Percentiles rank a stretch among this genome's conserved stretches.
Conservation (phyloP, 768 basidiomycete species). For the Gymnopilus dilepis region DNA sequence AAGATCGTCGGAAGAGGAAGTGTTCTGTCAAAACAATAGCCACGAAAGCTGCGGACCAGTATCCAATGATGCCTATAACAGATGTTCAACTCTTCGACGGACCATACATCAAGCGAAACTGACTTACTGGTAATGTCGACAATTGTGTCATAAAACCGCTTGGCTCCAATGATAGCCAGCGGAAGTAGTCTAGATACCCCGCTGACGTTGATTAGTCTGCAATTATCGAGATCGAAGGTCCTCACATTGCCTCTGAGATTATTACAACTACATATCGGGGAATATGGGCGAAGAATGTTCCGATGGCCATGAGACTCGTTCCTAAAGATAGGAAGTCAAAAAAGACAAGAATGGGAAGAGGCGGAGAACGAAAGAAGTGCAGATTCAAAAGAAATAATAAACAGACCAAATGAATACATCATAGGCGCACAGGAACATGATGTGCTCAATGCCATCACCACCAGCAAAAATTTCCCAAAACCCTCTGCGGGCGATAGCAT, state of each 20-base stretch:
- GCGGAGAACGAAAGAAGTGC: too few relatives aligned
- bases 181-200: constrained; percentile 58
- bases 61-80: constrained; percentile 50
- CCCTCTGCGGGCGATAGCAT: constrained; percentile 63
- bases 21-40: constrained; percentile 72
- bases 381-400: too few relatives aligned
- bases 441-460: constrained; percentile 74
- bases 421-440: constrained; percentile 77
- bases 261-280: constrained; percentile 75
- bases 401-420: constrained; percentile 70
- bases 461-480: constrained; percentile 75
- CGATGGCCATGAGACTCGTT: constrained; percentile 68
- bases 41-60: constrained; percentile 63
- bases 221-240: too few relatives aligned
- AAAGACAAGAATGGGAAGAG: not conserved
- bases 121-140: constrained; percentile 65
- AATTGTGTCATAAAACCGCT: constrained; percentile 65
- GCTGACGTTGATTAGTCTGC: not conserved
- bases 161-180: constrained; percentile 69
- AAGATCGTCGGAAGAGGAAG: constrained; percentile 56
- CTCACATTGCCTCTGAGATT: constrained; percentile 69
- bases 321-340: too few relatives aligned
- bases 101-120: too few relatives aligned
- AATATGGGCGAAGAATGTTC: constrained; percentile 56
- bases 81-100: too few relatives aligned